phyloP scores from a whole-genome alignment of 2,329 filamentous ascomycete genomes.

The Ceratocystiopsis sp. region DNA sequence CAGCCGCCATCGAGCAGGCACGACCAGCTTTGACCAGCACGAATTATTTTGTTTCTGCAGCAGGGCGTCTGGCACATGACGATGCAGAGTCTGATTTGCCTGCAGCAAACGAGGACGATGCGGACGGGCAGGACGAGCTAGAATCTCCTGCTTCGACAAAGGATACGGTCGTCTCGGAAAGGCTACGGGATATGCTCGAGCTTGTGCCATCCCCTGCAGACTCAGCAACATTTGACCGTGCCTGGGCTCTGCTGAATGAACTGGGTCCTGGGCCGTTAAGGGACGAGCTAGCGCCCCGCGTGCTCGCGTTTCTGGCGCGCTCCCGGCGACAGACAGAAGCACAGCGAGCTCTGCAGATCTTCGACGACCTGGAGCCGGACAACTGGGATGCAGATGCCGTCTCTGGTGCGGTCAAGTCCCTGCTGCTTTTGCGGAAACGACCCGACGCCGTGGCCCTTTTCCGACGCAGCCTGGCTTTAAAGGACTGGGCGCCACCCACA shows the following conservation, averaged over 20 bases:
- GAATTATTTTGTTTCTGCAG: no score
- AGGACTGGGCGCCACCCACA: background rate
- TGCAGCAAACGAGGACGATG: no score
- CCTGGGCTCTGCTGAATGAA: conserved; percentile 26
- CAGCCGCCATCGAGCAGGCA: no score
- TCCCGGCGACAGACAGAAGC: conserved; percentile 27
- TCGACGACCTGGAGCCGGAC: conserved; percentile 19
- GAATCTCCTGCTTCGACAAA: background rate
- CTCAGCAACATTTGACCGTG: conserved; percentile 17
- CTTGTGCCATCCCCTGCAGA: conserved; percentile 1
- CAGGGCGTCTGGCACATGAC: no score
- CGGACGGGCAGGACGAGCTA: background rate
- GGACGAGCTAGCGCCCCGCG: conserved; percentile 13
- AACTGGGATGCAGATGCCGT: conserved; percentile 25
- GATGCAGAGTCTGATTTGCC: no score
- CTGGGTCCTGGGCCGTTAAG: conserved; percentile 17
- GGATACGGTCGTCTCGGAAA: conserved; percentile 4
- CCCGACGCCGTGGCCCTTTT: conserved; percentile 24
- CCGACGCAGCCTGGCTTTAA: conserved; percentile 14
- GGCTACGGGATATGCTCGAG: background rate
- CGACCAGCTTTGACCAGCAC: no score
- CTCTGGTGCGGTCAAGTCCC: conserved; percentile 23
- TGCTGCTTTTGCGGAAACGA: conserved; percentile 23
- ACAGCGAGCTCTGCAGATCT: conserved; percentile 27
- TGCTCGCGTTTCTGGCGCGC: conserved; percentile 25